These are phyloP conservation scores for Pythium chondricola DNA, from an alignment of 352 stramenopile genomes.

Conservation along the genomic window DNA sequence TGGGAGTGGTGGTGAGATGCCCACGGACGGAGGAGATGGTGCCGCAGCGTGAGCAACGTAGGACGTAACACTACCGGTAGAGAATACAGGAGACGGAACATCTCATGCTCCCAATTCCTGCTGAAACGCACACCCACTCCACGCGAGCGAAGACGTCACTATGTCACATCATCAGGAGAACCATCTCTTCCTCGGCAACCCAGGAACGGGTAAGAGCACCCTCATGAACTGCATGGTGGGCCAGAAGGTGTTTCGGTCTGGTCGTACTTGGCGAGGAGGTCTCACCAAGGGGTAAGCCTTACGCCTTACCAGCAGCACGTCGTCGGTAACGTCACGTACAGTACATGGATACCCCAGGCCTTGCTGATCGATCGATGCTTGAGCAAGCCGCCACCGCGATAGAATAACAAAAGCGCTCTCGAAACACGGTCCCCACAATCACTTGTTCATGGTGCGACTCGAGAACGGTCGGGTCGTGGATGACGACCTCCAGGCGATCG, in stretches of 20 bases:
- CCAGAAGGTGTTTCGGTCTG: conserved; percentile 1
- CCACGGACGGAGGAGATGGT: conserved; percentile 10
- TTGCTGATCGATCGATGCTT: not conserved
- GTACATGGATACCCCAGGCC: not conserved
- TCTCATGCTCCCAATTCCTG: too few relatives aligned
- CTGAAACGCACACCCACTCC: too few relatives aligned
- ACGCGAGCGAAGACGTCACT: too few relatives aligned
- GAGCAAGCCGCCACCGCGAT: not conserved
- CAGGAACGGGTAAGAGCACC: conserved; percentile 13
- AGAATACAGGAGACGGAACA: too few relatives aligned
- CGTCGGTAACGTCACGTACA: not conserved
- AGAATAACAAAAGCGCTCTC: not conserved
- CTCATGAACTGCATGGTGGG: conserved; percentile 8
- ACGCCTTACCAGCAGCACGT: not conserved
- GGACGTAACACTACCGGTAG: too few relatives aligned
- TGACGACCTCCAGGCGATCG: conserved; percentile 9
- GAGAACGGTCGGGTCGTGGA: conserved; percentile 1
- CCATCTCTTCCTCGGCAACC: conserved; percentile 8
- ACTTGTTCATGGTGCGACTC: conserved; percentile 11
- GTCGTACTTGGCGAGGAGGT: not conserved
- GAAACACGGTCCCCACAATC: conserved; percentile 2
- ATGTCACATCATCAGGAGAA: too few relatives aligned
- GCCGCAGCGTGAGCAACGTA: conserved; percentile 1
- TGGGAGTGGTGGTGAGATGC: conserved; percentile 10
- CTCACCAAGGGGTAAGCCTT: not conserved